Evolutionary conservation across 1,284 basidiomycete species (phyloP), one percentile per base, ranked within the genome.

Genomic region (Ganoderma sinense): DNA sequence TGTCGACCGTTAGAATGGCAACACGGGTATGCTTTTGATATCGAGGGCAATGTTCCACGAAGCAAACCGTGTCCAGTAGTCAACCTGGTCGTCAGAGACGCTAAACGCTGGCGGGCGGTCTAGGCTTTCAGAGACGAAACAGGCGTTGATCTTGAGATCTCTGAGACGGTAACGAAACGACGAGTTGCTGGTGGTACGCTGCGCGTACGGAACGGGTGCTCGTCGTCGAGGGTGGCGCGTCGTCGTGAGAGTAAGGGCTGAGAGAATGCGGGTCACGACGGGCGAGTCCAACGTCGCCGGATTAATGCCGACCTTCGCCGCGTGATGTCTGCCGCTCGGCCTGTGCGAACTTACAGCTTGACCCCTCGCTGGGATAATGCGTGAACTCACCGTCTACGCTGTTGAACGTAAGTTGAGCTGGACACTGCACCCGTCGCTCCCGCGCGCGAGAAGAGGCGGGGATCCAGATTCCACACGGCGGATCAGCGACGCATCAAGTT

Each of bases 211-310:
- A 29, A 53, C 55, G 40, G 45, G n/a, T 53, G 61, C 62, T 55
- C 51, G 58, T 64, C 66, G 67, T 61, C 59, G 59, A 23, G 64
- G 65, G 63, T 67, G 71, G 70, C 61, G 69, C 62, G 72, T 71
- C 64, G 72, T 73, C 72, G 72, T 73, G 72, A 71, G 72, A 66
- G 69, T 66, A 23, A n/a, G 48, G 48, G 48, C 43, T 40, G 61
- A 73, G 71, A 65, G 64, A 55, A 68, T 62, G 58, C 62, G 58
- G 55, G 60, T 62, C 58, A 53, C 64, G 53, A 62, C 68, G 64
- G 64, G 67, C 69, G 64, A 71, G 48, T 69, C 67, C 71, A 67
- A 64, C 69, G 68, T 69, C 67, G 69, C 61, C 31, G 40, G 65
- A 68, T 66, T 69, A 69, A 63, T 69, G 65, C 67, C 72, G 70